Base-by-base conservation (phyloP, 495 filamentous ascomycete genomes). In the Elasticomyces elasticus region DNA sequence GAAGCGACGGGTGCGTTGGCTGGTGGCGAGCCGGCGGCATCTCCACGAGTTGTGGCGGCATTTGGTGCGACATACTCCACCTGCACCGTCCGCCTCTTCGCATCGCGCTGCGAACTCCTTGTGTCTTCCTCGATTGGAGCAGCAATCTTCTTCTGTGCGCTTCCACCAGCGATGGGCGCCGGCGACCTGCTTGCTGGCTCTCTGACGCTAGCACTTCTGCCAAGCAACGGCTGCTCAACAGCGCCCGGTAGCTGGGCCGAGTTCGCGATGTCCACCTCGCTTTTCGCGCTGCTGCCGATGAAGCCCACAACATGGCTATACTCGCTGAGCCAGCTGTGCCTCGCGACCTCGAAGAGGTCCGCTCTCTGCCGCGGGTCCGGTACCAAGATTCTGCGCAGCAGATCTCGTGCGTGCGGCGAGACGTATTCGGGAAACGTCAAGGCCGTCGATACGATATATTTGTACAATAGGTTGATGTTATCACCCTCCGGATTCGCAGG, bases 351-450 rank as follows among this genome's bases (percentile, higher is more conserved):
- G 60, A 99, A 99, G 40, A 99, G 72, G 66, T 99, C 92, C 15
- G 92, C 92, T 64, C 92, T 81, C 70, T 92, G 94, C 50, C 92
- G 78, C 17, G 92, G 92, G 64, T 96, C 90, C 0, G 92, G 90
- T n/a, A 99, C 92, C 27, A 99, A 75, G 31, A 99, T 97, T 38
- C 94, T 80, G 54, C 90, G 79, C 26, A 99, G 72, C 0, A 99
- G 76, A 69, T 99, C 92, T 52, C 92, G 80, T 19, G 92, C 91
- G 69, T 99, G 94, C 5, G 94, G 92, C 12, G 92, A 95, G 40
- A 99, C 92, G 68, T 98, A 97, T 83, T 98, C 92, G 35, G 92
- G 92, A 67, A 98, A 98, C 4, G 92, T 97, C 37, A 99, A 80
- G 44, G 91, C 88, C 5, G 92, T 97, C 37, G 89, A 94, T 52